Conservation (phyloP, 345 rosid genomes). For the Ceriops zippeliana region DNA sequence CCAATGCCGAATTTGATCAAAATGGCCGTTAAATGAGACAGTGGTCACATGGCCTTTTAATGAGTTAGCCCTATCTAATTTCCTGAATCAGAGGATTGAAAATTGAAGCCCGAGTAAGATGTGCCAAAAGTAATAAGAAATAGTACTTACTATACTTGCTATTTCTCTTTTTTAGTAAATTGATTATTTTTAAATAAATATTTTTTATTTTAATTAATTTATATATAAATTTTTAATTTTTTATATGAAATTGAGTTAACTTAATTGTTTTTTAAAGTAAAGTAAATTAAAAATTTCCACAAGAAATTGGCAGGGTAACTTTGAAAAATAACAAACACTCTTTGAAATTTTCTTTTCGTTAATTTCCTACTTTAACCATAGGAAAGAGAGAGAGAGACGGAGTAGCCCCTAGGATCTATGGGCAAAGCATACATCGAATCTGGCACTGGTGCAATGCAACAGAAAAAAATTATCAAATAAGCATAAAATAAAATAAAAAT, state of each 20-base stretch:
- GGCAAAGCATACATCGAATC: conserved; percentile 9
- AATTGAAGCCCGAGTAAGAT: conserved; percentile 1
- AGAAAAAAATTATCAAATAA: conserved; percentile 4
- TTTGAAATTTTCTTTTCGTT: background rate
- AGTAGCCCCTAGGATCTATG: conserved; percentile 7
- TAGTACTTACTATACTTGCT: background rate
- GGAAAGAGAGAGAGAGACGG: conserved; percentile 27
- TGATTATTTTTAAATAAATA: background rate
- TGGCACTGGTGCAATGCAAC: conserved; percentile 9
- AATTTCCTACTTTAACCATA: background rate
- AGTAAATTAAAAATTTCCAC: too few relatives aligned
- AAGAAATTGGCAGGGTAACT: too few relatives aligned
- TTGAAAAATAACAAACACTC: background rate
- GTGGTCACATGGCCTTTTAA: conserved; percentile 10
- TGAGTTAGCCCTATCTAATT: conserved; percentile 8
- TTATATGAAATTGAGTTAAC: too few relatives aligned
- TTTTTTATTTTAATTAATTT: too few relatives aligned
- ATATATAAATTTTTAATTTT: too few relatives aligned
- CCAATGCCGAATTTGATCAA: background rate
- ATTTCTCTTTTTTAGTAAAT: background rate
- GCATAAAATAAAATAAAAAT: background rate
- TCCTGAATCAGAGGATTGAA: conserved; percentile 7
- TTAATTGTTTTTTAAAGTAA: too few relatives aligned
- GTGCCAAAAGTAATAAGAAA: conserved; percentile 4
- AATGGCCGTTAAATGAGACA: background rate